Conservation (phyloP, 176 grass and related monocot species). For the Aegilops tauschii region DNA sequence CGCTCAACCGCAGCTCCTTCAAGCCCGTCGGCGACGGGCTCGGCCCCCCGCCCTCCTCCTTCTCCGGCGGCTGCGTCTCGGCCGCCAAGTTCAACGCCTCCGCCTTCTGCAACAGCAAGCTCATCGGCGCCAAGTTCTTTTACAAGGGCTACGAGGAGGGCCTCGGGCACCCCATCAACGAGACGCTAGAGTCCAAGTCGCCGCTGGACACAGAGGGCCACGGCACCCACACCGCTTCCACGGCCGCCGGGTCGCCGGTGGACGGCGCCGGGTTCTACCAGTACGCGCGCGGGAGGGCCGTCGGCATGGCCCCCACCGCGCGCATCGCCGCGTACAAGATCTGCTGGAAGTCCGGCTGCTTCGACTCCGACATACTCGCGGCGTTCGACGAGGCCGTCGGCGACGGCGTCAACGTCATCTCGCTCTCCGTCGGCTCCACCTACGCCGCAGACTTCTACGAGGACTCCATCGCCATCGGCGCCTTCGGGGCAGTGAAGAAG, state of each 20-base stretch:
- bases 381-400: slow-evolving; percentile 70
- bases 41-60: slow-evolving; percentile 31
- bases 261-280: slow-evolving; percentile 38
- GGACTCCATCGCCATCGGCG: slow-evolving; percentile 73
- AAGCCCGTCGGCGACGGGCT: background rate
- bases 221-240: slow-evolving; percentile 88
- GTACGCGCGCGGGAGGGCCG: slow-evolving; percentile 59
- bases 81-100: slow-evolving; percentile 61
- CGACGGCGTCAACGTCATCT: slow-evolving; percentile 80
- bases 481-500: slow-evolving; percentile 58
- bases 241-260: slow-evolving; percentile 49
- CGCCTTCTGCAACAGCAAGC: slow-evolving; percentile 62
- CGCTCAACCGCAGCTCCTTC: slow-evolving; percentile 38
- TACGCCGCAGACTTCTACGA: slow-evolving; percentile 46
- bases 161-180: slow-evolving; percentile 53
- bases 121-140: slow-evolving; percentile 77
- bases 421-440: slow-evolving; percentile 58
- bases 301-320: slow-evolving; percentile 64
- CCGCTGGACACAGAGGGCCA: slow-evolving; percentile 83
- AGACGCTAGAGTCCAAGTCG: slow-evolving; percentile 74
- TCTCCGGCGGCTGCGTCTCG: slow-evolving; percentile 42
- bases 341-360: slow-evolving; percentile 73
- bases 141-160: slow-evolving; percentile 71
- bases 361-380: slow-evolving; percentile 84
- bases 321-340: slow-evolving; percentile 88